Conservation (phyloP, 2,329 filamentous ascomycete species). For the Talaromyces rugulosus region DNA sequence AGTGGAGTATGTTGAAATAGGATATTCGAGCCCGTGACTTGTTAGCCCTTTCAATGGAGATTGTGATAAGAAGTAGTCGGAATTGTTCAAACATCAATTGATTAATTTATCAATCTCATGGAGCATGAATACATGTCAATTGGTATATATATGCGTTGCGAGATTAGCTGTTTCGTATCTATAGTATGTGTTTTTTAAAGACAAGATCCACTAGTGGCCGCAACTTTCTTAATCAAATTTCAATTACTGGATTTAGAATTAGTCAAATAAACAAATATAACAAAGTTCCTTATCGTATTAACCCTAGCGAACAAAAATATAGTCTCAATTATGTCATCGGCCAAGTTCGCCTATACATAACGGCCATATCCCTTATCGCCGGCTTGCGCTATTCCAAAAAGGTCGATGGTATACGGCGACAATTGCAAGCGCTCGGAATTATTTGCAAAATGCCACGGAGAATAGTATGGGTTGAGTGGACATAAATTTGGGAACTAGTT, state of each 20-base stretch:
- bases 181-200: no score
- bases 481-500: background rate
- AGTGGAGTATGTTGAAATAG: no score
- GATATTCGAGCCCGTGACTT: constrained; percentile 32
- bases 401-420: background rate
- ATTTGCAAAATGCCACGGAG: background rate
- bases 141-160: no score
- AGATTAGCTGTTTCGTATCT: no score
- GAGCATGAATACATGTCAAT: no score
- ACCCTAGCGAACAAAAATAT: no score
- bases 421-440: background rate
- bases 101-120: no score
- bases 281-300: no score
- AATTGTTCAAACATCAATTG: constrained; percentile 4
- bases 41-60: constrained; percentile 32
- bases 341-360: background rate
- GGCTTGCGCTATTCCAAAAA: background rate
- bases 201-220: no score
- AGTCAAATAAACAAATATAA: no score
- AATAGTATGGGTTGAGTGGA: background rate
- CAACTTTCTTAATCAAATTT: no score
- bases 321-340: background rate
- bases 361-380: background rate
- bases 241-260: no score
- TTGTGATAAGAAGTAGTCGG: constrained; percentile 30